A percentile compares a stretch with the other conserved stretches of the same genome.
Evolutionary conservation across 345 rosid species (phyloP).

Genomic region (Gossypium australe): DNA sequence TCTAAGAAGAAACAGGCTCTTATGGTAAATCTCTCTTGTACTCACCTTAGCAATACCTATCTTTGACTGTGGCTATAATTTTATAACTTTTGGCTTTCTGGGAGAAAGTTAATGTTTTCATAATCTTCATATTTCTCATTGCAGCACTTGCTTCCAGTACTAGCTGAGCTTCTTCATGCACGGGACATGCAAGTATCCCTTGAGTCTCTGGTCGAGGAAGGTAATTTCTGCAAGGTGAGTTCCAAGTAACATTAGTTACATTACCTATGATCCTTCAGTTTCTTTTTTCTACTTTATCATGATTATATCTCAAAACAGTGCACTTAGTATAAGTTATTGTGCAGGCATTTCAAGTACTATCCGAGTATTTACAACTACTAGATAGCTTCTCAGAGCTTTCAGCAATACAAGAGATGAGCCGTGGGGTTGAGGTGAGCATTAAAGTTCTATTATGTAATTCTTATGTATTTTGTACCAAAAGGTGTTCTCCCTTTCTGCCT

Average conservation of each 20-base stretch:
- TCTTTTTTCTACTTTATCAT: conserved; percentile 10
- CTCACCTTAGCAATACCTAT: conserved; percentile 3
- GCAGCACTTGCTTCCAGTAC: conserved; percentile 84
- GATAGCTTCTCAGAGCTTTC: conserved; percentile 85
- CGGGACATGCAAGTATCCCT: conserved; percentile 70
- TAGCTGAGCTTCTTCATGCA: conserved; percentile 73
- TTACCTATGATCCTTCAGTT: background rate
- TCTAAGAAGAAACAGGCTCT: conserved; percentile 94
- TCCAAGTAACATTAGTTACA: background rate
- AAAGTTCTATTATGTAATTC: background rate
- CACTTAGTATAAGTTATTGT: conserved; percentile 19
- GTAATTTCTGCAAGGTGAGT: conserved; percentile 88
- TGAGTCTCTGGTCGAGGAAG: conserved; percentile 86
- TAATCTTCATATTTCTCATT: conserved; percentile 19
- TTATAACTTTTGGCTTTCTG: background rate
- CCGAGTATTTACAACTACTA: conserved; percentile 91
- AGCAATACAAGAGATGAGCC: conserved; percentile 90
- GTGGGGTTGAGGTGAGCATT: conserved; percentile 82
- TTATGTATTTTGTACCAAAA: background rate
- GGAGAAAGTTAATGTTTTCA: background rate
- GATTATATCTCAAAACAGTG: conserved; percentile 4
- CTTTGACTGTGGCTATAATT: conserved; percentile 5
- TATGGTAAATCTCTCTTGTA: conserved; percentile 43
- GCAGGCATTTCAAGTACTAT: conserved; percentile 96
- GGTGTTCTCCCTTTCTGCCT: background rate